Evolutionary conservation across 2,329 filamentous ascomycete species (phyloP).

Genomic region (Ascochyta lentis): DNA sequence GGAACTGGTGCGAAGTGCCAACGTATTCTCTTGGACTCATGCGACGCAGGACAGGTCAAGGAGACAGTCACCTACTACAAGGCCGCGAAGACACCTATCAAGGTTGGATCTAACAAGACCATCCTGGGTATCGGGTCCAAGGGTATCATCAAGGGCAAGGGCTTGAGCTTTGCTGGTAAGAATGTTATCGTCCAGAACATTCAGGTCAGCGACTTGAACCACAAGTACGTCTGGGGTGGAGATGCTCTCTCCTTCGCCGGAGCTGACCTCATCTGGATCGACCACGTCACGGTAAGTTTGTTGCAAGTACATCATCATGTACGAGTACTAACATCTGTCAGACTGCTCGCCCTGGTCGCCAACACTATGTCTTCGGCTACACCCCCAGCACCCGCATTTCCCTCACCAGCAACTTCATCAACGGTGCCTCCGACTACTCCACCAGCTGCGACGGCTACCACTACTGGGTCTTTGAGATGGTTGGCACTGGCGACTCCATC

Average conservation of each 20-base stretch:
- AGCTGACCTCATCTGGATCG: constrained; percentile 43
- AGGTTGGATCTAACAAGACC: constrained; percentile 50
- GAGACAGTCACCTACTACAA: constrained; percentile 40
- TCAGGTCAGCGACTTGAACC: constrained; percentile 45
- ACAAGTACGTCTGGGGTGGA: constrained; percentile 48
- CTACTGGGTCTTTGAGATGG: constrained; percentile 29
- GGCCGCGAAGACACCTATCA: constrained; percentile 35
- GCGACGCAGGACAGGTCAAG: not conserved
- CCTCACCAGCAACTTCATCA: constrained; percentile 27
- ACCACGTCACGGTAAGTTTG: constrained; percentile 26
- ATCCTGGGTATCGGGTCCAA: constrained; percentile 50
- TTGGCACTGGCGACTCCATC: constrained; percentile 25
- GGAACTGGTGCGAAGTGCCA: constrained; percentile 22
- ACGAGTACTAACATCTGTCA: not conserved
- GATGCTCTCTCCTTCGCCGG: constrained; percentile 45
- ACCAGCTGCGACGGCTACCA: constrained; percentile 26
- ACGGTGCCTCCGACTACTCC: constrained; percentile 22
- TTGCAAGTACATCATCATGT: not conserved
- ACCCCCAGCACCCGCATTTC: constrained; percentile 20
- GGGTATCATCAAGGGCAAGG: constrained; percentile 51
- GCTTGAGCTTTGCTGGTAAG: constrained; percentile 43
- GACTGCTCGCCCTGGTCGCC: constrained; percentile 20
- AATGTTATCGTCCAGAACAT: constrained; percentile 52
- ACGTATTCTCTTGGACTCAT: constrained; percentile 30
- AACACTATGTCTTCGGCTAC: constrained; percentile 21